Evolutionary conservation across 345 rosid genomes (phyloP), one percentile per base, ranked within the genome.

Genomic region (Populus pruinosa): DNA sequence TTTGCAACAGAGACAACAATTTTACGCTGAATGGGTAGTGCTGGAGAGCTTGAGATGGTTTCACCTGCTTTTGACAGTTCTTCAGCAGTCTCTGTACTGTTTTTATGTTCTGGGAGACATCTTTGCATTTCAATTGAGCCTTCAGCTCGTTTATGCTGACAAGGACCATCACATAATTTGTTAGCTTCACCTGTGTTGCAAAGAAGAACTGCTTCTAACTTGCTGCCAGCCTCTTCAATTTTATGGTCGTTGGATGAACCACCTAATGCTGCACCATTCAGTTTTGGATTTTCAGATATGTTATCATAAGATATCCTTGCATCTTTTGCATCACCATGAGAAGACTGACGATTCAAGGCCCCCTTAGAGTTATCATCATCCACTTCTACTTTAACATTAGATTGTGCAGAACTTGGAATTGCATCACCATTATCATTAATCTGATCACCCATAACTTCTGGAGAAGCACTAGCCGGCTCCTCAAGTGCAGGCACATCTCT

Each of bases 1-100:
- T 88, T 91, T 59, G 90, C 91, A 75, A 81, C 81, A 77, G 84
- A 79, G 72, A 83, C 77, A 68, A 83, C 80, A 76, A 81, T 71
- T 85, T 88, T 89, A 72, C 25, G 85, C 78, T 76, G 83, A 82
- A 79, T 71, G 73, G 84, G 38, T 70, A 76, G 85, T 70, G 81
- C 82, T 55, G 70, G 72, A 23, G 89, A 77, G 75, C 76, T 82
- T 43, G 78, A 70, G 65, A 73, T 77, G 75, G 79, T 79, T 82
- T 80, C 83, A 69, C 74, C 78, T 31, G 86, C 73, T 72, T 85
- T 89, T 73, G 83, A 73, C 29, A 72, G 76, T 78, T 82, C 94
- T 80, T 85, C 87, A 25, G 82, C 76, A 77, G 65, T 75, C 64
- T 73, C 76, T 66, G 83, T 76, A 71, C 68, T 81, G 73, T 77